Conservation (phyloP, 345 rosid species). For the Euphorbia tirucalli region DNA sequence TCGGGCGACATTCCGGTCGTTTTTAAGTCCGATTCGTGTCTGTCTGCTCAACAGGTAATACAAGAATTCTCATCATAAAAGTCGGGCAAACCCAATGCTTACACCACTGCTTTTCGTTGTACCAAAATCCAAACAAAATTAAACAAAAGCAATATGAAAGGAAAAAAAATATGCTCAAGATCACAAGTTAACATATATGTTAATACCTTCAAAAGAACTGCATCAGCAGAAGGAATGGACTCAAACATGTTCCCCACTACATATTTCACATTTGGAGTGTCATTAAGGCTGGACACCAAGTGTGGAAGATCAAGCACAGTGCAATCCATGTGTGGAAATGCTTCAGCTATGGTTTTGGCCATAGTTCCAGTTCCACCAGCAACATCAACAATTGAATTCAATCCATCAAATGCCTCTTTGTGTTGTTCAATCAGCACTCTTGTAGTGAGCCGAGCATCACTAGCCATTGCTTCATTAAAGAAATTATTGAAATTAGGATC, state of each 20-base stretch:
- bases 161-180: too few species aligned
- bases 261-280: not conserved
- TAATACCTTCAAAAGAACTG: slow-evolving; percentile 1
- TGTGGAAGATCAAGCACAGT: slow-evolving; percentile 26
- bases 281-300: not conserved
- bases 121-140: too few species aligned
- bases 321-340: slow-evolving; percentile 29
- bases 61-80: too few species aligned
- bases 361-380: slow-evolving; percentile 35
- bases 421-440: slow-evolving; percentile 4
- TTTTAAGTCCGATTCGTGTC: too few species aligned
- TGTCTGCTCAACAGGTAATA: too few species aligned
- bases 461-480: slow-evolving; percentile 17
- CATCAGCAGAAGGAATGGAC: slow-evolving; percentile 5
- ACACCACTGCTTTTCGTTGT: too few species aligned
- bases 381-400: slow-evolving; percentile 31
- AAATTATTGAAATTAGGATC: slow-evolving; percentile 3
- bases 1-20: too few species aligned
- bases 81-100: too few species aligned
- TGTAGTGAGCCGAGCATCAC: slow-evolving; percentile 11
- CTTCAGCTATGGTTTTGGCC: slow-evolving; percentile 20
- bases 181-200: too few species aligned
- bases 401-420: slow-evolving; percentile 22
- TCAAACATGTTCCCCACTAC: slow-evolving; percentile 3
- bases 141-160: too few species aligned